Conservation (phyloP, 495 filamentous ascomycete species). For the Usnea hakonensis region DNA sequence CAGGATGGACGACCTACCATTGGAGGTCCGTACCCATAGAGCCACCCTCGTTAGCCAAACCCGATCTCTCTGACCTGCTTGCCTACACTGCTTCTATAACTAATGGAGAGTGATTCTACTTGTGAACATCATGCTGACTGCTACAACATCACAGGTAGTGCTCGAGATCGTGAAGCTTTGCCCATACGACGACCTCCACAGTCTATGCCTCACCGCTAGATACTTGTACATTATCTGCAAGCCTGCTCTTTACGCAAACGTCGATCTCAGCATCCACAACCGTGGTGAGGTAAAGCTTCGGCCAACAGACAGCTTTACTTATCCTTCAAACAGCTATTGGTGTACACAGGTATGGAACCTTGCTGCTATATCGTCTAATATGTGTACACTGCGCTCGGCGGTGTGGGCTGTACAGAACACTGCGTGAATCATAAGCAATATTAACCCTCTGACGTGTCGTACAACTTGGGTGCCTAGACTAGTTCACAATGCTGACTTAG, state of each 20-base stretch:
- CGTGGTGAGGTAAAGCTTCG: not conserved
- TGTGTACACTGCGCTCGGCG: not conserved
- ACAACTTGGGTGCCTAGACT: not conserved
- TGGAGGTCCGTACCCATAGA: not conserved
- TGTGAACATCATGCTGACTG: not conserved
- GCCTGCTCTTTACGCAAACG: not conserved
- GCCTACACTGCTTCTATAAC: not conserved
- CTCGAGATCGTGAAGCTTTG: not conserved
- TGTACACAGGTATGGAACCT: not conserved
- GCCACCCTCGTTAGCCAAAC: not conserved
- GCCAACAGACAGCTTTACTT: not conserved
- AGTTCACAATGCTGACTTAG: not conserved
- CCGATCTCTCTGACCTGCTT: not conserved
- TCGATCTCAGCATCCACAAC: slow-evolving; percentile 3
- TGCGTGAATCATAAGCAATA: not conserved
- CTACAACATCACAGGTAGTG: not conserved
- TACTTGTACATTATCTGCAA: not conserved
- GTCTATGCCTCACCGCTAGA: not conserved
- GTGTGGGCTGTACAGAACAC: not conserved
- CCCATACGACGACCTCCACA: not conserved
- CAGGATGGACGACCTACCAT: not conserved
- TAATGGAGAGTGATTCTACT: too few relatives aligned
- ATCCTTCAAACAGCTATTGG: not conserved
- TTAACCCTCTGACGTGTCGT: not conserved
- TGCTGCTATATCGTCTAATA: not conserved